Percentiles rank a stretch among this genome's conserved stretches.
These are phyloP conservation scores for Fusarium sp. DNA, from an alignment of 2,329 filamentous ascomycete species.

Conservation along the genomic window DNA sequence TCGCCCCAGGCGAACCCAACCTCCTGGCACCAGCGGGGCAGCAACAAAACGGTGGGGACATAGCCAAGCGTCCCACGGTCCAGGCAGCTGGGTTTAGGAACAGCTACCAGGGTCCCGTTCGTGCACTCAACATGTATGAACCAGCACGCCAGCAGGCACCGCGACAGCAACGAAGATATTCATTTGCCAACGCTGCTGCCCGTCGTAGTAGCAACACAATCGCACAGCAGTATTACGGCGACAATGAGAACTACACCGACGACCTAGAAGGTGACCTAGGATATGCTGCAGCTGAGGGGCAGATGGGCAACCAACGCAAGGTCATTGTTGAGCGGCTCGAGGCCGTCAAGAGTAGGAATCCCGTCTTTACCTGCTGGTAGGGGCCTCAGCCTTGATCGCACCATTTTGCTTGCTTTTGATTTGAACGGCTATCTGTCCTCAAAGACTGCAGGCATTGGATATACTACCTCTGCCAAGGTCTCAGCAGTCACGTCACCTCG, in stretches of 20 bases:
- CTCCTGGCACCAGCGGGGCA: conserved; percentile 22
- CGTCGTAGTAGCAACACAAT: conserved; percentile 61
- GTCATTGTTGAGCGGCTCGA: conserved; percentile 97
- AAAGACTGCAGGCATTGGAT: background rate
- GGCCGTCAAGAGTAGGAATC: conserved; percentile 93
- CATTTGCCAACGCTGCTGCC: conserved; percentile 59
- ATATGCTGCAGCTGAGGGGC: conserved; percentile 91
- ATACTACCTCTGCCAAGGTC: background rate
- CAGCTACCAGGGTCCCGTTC: conserved; percentile 54
- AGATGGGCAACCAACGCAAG: conserved; percentile 90
- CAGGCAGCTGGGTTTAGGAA: conserved; percentile 36
- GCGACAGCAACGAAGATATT: conserved; percentile 62
- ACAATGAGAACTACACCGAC: conserved; percentile 71
- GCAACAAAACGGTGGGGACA: conserved; percentile 27
- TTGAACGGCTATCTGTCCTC: background rate
- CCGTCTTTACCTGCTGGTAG: conserved; percentile 97
- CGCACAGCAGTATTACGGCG: conserved; percentile 62
- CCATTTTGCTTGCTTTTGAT: background rate
- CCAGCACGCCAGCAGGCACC: conserved; percentile 51
- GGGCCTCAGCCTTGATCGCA: conserved; percentile 3
- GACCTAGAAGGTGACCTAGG: conserved; percentile 92
- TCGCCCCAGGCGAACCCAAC: conserved; percentile 34
- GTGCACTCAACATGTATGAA: conserved; percentile 55
- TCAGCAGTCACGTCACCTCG: background rate
- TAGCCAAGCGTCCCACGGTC: conserved; percentile 33